A percentile compares a stretch with the other conserved stretches of the same genome.
These are phyloP conservation scores for Hsuehochloa calcarea DNA, from an alignment of 176 grass and related monocot genomes.

Conservation along the genomic window DNA sequence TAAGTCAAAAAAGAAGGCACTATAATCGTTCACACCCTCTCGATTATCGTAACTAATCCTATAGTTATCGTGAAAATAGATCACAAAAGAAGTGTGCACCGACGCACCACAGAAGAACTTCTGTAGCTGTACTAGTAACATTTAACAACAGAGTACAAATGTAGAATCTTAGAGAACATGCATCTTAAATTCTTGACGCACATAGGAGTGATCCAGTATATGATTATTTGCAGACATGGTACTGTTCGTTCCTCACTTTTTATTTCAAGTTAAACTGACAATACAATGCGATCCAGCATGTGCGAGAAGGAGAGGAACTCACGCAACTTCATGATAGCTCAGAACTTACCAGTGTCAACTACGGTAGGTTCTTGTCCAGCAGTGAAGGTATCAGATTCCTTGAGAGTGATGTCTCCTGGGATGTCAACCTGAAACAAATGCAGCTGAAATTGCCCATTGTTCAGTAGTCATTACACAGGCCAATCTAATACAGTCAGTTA, in stretches of 20 bases:
- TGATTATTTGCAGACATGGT: not conserved
- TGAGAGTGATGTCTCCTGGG: constrained; percentile 49
- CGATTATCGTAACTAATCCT: too few relatives aligned
- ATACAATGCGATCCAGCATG: not conserved
- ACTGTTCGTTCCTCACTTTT: not conserved
- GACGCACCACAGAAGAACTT: not conserved
- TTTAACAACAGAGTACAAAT: not conserved
- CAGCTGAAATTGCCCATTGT: constrained; percentile 40
- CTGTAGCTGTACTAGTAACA: not conserved
- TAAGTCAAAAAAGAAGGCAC: too few relatives aligned
- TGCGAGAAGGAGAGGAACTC: not conserved
- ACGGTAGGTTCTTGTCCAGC: constrained; percentile 49
- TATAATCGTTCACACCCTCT: too few relatives aligned
- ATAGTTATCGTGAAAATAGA: not conserved
- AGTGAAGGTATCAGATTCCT: constrained; percentile 54
- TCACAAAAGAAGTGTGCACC: not conserved
- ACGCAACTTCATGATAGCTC: not conserved
- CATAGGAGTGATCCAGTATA: not conserved
- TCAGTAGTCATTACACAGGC: not conserved
- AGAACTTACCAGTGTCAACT: constrained; percentile 50
- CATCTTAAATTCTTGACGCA: not conserved
- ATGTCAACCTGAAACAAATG: constrained; percentile 58
- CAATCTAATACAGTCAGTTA: not conserved
- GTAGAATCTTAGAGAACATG: not conserved
- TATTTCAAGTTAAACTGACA: not conserved